Evolutionary conservation across 306 rosid genomes (phyloP), one percentile per base, ranked within the genome.

Genomic region (Arachis hypogaea): DNA sequence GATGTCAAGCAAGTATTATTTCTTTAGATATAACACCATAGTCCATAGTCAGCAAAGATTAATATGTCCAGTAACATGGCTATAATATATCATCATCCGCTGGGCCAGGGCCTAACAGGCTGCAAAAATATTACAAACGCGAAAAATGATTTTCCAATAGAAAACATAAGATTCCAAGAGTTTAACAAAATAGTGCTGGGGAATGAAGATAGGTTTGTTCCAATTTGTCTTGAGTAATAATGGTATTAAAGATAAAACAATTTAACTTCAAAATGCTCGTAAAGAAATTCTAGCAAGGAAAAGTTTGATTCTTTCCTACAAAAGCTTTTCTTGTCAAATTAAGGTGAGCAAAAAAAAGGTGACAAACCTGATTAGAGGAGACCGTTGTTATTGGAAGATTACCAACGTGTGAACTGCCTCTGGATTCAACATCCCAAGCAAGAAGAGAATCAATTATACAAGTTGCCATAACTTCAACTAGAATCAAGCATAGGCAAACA

Each of bases 301-400:
- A 69, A 52, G 36, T 52, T 8, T 38, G 44, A 45, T 7, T 55
- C 47, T 52, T 33, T 33, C 16, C 74, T n/a, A n/a, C 51, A 2
- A 14, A 65, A 50, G 36, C 59, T 11, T 7, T 67, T 67, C 46
- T 61, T 63, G 30, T 55, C 58, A 59, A 54, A 38, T 63, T 51
- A 58, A 18, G n/a, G 54, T 7, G 18, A 40, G 28, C 63, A 8
- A 12, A 63, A 69, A 58, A 74, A 5, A 50, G 83, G 73, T 2
- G 60, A 83, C 87, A 71, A 76, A 93, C 98, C 97, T 86, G 80
- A 65, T 89, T 82, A 4, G 96, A 85, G 59, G 98, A 85, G 69
- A 89, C 86, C 50, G 29, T 82, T 66, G 80, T 58, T 68, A 80
- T 65, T 29, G 87, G 86, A 74, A 82, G 73, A 69, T 79, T 50